Conservation (phyloP, 305 asterid species). For the Nicotiana rustica region DNA sequence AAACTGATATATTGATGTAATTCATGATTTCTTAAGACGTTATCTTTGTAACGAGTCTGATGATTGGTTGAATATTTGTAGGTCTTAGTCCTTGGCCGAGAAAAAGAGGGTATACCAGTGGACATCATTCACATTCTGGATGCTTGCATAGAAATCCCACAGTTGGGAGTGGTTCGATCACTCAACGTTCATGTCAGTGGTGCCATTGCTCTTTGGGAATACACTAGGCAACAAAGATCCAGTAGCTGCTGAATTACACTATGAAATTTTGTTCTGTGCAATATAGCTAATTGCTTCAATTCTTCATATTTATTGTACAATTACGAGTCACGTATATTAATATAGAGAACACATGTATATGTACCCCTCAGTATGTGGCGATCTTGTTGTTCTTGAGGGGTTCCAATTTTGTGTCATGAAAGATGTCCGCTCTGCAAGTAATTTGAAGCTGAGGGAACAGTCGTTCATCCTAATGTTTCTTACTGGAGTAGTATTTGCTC, state of each 20-base stretch:
- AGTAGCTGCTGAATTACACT: slow-evolving; percentile 27
- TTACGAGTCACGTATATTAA: background rate
- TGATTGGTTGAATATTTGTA: slow-evolving; percentile 33
- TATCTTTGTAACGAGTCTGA: background rate
- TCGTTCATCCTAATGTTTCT: background rate
- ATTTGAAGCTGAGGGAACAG: background rate
- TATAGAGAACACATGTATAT: background rate
- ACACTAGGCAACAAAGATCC: slow-evolving; percentile 81
- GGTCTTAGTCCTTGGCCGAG: slow-evolving; percentile 91
- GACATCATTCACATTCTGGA: slow-evolving; percentile 90
- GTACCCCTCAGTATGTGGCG: background rate
- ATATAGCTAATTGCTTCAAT: background rate
- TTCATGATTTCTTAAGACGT: background rate
- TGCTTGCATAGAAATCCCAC: slow-evolving; percentile 94
- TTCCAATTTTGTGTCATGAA: slow-evolving; percentile 13
- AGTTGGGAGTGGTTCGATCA: slow-evolving; percentile 90
- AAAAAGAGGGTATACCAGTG: slow-evolving; percentile 97
- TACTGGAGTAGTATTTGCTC: background rate
- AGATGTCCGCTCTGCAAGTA: background rate
- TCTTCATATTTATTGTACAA: slow-evolving; percentile 18
- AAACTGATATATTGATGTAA: slow-evolving; percentile 24
- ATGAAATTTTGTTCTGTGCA: background rate
- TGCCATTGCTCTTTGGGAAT: slow-evolving; percentile 98
- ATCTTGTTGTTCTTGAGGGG: background rate
- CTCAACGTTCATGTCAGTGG: slow-evolving; percentile 97